phyloP scores from a whole-genome alignment of 2,329 filamentous ascomycete genomes.

The Drechslerella coelobrocha region DNA sequence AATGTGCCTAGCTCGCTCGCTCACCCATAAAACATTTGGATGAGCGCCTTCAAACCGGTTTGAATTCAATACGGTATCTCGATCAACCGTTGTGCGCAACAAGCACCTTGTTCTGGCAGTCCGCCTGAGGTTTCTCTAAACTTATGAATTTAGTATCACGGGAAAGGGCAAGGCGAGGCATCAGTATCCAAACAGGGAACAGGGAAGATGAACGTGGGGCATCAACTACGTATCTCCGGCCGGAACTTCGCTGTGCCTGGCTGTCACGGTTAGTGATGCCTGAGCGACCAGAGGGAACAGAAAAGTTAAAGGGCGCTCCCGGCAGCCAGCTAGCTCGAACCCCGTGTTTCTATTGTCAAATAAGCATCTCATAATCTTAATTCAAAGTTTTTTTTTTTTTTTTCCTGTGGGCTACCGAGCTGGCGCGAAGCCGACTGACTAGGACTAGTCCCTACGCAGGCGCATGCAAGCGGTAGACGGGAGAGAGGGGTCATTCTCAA shows the following conservation, averaged over 20 bases:
- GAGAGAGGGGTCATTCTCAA: conserved; percentile 36
- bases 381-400: background rate
- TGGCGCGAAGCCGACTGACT: background rate
- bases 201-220: too few relatives aligned
- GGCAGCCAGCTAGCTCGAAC: background rate
- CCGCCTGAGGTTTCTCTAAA: conserved; percentile 25
- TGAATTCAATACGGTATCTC: background rate
- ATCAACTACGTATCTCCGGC: background rate
- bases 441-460: background rate
- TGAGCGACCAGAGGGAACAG: too few relatives aligned
- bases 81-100: background rate
- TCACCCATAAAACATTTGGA: too few relatives aligned
- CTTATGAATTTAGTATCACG: too few relatives aligned
- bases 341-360: conserved; percentile 5
- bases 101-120: conserved; percentile 39
- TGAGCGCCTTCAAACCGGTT: background rate
- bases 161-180: too few relatives aligned
- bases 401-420: background rate
- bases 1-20: too few relatives aligned
- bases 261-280: background rate
- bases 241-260: too few relatives aligned
- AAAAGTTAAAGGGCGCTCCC: background rate
- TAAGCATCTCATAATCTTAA: background rate
- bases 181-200: too few relatives aligned
- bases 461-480: conserved; percentile 34